A percentile compares a stretch with the other conserved stretches of the same genome.
Evolutionary conservation across 2,329 filamentous ascomycete species (phyloP).

Genomic region (Sporothrix humicola): DNA sequence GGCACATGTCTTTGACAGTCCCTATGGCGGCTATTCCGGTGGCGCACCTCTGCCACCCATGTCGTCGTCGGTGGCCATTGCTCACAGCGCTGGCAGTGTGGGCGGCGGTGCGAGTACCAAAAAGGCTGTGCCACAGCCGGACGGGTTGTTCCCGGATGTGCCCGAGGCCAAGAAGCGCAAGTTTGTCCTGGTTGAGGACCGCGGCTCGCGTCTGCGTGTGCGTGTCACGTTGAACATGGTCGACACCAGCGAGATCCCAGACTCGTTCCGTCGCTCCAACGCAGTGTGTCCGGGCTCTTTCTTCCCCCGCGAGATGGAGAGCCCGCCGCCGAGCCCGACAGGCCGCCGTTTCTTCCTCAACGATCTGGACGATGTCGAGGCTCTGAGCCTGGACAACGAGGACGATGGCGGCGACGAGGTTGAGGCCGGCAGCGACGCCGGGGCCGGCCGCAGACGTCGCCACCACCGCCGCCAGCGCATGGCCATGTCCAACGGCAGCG

Average conservation of each 20-base stretch:
- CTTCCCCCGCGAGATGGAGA: slow-evolving; percentile 92
- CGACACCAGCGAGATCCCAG: slow-evolving; percentile 93
- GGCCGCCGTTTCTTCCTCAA: slow-evolving; percentile 77
- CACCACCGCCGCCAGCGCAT: slow-evolving; percentile 39
- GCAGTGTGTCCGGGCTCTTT: slow-evolving; percentile 91
- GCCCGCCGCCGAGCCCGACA: slow-evolving; percentile 75
- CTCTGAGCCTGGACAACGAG: slow-evolving; percentile 63
- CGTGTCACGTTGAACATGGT: slow-evolving; percentile 92
- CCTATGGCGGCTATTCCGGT: slow-evolving; percentile 68
- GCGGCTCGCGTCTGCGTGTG: slow-evolving; percentile 81
- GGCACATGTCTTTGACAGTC: slow-evolving; percentile 71
- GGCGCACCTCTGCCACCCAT: slow-evolving; percentile 56
- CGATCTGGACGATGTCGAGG: slow-evolving; percentile 63
- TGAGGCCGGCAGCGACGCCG: slow-evolving; percentile 52
- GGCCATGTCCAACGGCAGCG: slow-evolving; percentile 36
- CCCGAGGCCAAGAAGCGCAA: slow-evolving; percentile 92
- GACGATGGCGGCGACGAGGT: slow-evolving; percentile 62
- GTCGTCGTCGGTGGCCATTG: slow-evolving; percentile 67
- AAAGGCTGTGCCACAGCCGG: slow-evolving; percentile 63
- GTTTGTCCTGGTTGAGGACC: slow-evolving; percentile 94
- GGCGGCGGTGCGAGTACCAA: slow-evolving; percentile 44
- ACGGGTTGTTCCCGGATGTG: slow-evolving; percentile 82
- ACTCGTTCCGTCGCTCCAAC: slow-evolving; percentile 89
- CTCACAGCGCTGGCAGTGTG: slow-evolving; percentile 57
- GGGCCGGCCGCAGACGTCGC: slow-evolving; percentile 45